phyloP scores from a whole-genome alignment of 2,329 filamentous ascomycete genomes.

The Aspergillus fumigatus region DNA sequence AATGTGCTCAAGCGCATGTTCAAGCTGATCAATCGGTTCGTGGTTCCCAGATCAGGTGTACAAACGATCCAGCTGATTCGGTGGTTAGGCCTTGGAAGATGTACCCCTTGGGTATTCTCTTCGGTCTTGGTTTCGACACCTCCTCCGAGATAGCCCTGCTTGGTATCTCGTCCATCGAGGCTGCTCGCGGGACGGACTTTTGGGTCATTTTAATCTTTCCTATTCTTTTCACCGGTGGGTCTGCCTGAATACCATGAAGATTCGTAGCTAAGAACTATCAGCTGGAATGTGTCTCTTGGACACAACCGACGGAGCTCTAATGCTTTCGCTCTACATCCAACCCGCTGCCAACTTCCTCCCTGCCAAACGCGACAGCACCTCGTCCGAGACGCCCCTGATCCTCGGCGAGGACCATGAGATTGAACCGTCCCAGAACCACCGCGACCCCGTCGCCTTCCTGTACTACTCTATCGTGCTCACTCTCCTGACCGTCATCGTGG shows the following conservation, averaged over 20 bases:
- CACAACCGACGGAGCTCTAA: conserved; percentile 85
- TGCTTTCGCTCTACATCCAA: conserved; percentile 86
- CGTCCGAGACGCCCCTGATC: conserved; percentile 13
- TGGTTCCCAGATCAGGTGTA: not conserved
- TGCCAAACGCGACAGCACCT: conserved; percentile 17
- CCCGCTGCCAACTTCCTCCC: conserved; percentile 40
- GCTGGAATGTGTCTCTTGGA: conserved; percentile 94
- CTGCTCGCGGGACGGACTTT: conserved; percentile 76
- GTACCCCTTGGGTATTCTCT: conserved; percentile 85
- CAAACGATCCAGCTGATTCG: not conserved
- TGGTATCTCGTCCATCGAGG: conserved; percentile 84
- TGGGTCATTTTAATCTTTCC: conserved; percentile 96
- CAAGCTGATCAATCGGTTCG: conserved; percentile 57
- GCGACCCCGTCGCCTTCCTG: conserved; percentile 82
- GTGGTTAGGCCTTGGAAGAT: conserved; percentile 70
- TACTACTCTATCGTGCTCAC: conserved; percentile 93
- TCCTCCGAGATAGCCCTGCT: conserved; percentile 89
- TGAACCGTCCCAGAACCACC: conserved; percentile 43
- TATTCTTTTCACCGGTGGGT: conserved; percentile 73
- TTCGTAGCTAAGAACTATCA: conserved; percentile 22
- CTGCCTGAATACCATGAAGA: not conserved
- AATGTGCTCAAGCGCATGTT: conserved; percentile 70
- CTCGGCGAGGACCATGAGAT: conserved; percentile 14
- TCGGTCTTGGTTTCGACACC: conserved; percentile 91
- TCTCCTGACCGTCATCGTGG: conserved; percentile 74